A percentile compares a stretch with the other conserved stretches of the same genome.
phyloP scores from a whole-genome alignment of 2,329 filamentous ascomycete genomes.

The Geosmithia morbida region DNA sequence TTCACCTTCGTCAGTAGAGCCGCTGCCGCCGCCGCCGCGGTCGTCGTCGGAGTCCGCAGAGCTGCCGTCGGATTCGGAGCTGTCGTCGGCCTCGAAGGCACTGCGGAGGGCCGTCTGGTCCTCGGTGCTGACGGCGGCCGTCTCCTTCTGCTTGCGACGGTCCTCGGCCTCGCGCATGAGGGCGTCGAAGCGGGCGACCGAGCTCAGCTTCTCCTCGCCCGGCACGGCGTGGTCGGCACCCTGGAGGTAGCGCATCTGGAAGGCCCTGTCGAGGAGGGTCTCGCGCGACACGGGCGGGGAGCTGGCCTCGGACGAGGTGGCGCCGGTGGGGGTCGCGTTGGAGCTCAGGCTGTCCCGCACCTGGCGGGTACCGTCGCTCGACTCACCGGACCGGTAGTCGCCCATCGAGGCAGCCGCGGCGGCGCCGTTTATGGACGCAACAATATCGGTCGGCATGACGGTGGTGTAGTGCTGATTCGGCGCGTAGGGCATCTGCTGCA shows the following conservation, averaged over 20 bases:
- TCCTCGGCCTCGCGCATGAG: conserved; percentile 48
- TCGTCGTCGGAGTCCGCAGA: conserved; percentile 14
- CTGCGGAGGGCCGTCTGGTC: conserved; percentile 25
- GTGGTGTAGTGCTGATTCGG: conserved; percentile 34
- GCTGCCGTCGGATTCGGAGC: conserved; percentile 25
- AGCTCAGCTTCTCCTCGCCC: conserved; percentile 49
- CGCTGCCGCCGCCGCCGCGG: no score
- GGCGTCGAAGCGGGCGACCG: conserved; percentile 50
- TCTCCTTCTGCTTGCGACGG: conserved; percentile 25
- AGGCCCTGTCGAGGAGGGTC: conserved; percentile 53
- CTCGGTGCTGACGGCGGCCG: conserved; percentile 10
- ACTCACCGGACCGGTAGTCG: conserved; percentile 42
- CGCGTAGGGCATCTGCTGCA: conserved; percentile 20
- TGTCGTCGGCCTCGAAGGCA: conserved; percentile 35
- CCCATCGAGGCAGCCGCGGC: conserved; percentile 28
- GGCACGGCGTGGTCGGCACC: conserved; percentile 38
- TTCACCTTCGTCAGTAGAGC: conserved; percentile 14
- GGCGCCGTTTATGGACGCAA: conserved; percentile 34
- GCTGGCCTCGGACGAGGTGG: conserved; percentile 20
- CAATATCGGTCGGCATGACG: conserved; percentile 37
- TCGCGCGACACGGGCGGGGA: conserved; percentile 42
- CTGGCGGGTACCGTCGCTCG: conserved; percentile 38
- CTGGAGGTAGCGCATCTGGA: conserved; percentile 48
- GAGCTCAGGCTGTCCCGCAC: conserved; percentile 38
- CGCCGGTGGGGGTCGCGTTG: conserved; percentile 21